Evolutionary conservation across 2,329 filamentous ascomycete genomes (phyloP).

Genomic region (Hymenotorrendiella dingleyae): DNA sequence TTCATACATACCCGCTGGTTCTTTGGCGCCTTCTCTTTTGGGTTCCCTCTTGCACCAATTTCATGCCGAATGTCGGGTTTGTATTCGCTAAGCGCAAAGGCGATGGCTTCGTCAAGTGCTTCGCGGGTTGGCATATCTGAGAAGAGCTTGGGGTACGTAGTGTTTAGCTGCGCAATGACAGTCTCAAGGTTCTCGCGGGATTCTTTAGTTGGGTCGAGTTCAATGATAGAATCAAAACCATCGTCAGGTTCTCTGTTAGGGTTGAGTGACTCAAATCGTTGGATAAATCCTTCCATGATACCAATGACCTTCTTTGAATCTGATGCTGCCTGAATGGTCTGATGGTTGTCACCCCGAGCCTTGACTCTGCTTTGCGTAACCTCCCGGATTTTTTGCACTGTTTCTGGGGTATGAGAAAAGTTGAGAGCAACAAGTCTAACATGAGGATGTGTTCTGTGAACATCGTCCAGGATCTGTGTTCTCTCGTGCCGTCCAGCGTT

Average conservation of each 20-base stretch:
- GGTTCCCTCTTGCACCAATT: conserved; percentile 49
- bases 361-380: conserved; percentile 76
- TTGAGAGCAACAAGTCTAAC: conserved; percentile 79
- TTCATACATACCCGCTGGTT: conserved; percentile 11
- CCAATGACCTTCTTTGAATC: conserved; percentile 67
- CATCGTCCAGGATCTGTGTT: conserved; percentile 77
- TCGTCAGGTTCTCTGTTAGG: conserved; percentile 64
- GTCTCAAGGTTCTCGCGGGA: conserved; percentile 83
- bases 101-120: conserved; percentile 75
- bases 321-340: conserved; percentile 87
- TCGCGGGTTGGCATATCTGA: conserved; percentile 62
- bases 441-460: conserved; percentile 54
- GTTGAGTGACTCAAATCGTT: conserved; percentile 75
- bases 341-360: conserved; percentile 87
- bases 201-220: conserved; percentile 71
- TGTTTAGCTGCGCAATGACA: conserved; percentile 64
- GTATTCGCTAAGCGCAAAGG: conserved; percentile 70
- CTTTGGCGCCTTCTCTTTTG: conserved; percentile 24
- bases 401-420: conserved; percentile 67
- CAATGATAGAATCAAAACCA: conserved; percentile 76
- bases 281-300: conserved; percentile 93
- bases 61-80: conserved; percentile 69
- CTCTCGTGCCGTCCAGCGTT: conserved; percentile 87
- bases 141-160: conserved; percentile 73
- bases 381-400: conserved; percentile 66